Evolutionary conservation across 192 early-diverging fungal species (phyloP).

Genomic region (Funneliformis geosporum): DNA sequence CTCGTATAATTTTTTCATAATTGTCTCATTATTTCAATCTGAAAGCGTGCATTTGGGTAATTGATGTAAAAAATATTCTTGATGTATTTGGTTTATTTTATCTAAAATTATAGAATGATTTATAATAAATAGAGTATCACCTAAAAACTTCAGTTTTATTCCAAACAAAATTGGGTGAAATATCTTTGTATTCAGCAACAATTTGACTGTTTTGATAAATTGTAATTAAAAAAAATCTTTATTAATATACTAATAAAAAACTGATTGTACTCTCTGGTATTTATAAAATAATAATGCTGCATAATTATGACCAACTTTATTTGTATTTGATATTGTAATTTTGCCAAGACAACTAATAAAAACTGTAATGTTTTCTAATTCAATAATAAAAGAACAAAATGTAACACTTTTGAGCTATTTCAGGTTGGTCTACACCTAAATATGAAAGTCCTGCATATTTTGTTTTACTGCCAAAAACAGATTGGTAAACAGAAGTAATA

Average conservation of each 20-base stretch:
- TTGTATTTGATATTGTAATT: background rate
- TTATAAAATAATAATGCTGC: background rate
- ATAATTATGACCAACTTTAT: constrained; percentile 5
- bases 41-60: background rate
- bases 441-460: background rate
- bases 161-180: background rate
- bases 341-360: background rate
- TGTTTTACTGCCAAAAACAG: background rate
- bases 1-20: background rate
- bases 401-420: background rate
- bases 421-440: background rate
- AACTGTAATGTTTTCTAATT: background rate
- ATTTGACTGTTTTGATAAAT: constrained; percentile 14
- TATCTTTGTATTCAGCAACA: background rate
- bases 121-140: background rate
- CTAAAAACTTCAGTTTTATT: background rate
- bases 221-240: background rate
- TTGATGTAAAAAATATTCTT: background rate
- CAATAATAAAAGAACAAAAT: background rate
- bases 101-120: background rate
- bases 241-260: background rate
- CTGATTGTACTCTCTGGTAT: background rate
- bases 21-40: background rate
- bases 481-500: background rate
- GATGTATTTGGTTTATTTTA: background rate